These are phyloP conservation scores for Colletotrichum sp. DNA, from an alignment of 2,329 filamentous ascomycete genomes.

Conservation along the genomic window DNA sequence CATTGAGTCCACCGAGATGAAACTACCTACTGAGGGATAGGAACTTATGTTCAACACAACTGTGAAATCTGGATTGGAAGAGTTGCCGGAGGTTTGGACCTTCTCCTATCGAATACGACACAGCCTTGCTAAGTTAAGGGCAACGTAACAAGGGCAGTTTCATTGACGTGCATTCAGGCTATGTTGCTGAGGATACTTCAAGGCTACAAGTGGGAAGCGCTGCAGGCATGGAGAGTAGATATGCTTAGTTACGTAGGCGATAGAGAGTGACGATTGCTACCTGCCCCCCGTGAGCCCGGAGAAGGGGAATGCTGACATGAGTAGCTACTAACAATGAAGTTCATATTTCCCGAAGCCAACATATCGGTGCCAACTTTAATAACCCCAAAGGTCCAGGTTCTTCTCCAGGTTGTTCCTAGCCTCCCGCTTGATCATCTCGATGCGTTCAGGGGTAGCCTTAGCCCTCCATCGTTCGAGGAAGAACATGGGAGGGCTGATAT, in stretches of 20 bases:
- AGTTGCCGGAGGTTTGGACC: neutral
- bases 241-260: neutral
- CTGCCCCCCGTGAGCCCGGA: neutral
- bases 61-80: neutral
- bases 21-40: fast-evolving
- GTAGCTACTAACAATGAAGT: fast-evolving
- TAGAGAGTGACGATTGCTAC: neutral
- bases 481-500: neutral
- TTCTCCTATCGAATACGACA: neutral
- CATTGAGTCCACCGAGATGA: neutral
- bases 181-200: neutral
- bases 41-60: neutral
- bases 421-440: neutral
- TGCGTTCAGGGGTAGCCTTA: neutral
- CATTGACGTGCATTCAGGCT: fast-evolving
- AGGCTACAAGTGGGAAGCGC: neutral
- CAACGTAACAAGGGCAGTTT: neutral
- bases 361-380: fast-evolving
- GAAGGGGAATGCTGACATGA: neutral
- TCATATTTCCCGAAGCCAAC: fast-evolving
- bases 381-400: neutral
- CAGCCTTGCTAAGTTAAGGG: fast-evolving
- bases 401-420: neutral
- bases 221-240: neutral
- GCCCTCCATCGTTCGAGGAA: neutral